These are phyloP conservation scores for Cryptococcus sp. DNA, from an alignment of 1,284 basidiomycete species.

Conservation along the genomic window DNA sequence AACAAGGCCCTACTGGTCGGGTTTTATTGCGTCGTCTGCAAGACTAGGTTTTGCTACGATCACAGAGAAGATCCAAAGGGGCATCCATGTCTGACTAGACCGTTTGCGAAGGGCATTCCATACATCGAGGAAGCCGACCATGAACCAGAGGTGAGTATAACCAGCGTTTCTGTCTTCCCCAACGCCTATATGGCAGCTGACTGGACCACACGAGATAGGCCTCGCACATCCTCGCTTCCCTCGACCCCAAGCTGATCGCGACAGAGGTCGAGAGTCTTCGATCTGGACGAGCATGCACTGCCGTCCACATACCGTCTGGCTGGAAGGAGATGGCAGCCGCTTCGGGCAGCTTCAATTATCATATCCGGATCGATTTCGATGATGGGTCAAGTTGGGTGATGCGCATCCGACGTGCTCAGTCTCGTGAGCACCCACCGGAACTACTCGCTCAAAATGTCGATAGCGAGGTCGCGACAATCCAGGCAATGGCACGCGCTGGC, in stretches of 20 bases:
- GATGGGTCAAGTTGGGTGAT: constrained; percentile 3
- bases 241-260: constrained; percentile 3
- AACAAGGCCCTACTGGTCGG: background rate
- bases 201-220: background rate
- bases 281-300: background rate
- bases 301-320: background rate
- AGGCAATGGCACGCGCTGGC: constrained; percentile 1
- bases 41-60: background rate
- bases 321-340: background rate
- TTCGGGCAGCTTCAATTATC: constrained; percentile 5
- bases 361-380: constrained; percentile 9
- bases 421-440: background rate
- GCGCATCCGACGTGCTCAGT: background rate
- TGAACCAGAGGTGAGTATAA: background rate
- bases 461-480: constrained; percentile 6
- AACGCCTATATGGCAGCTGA: background rate
- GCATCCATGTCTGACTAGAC: background rate
- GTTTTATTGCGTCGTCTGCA: background rate
- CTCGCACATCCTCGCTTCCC: background rate
- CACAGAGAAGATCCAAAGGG: background rate
- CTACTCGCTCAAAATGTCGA: background rate
- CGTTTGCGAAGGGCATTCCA: background rate
- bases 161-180: background rate
- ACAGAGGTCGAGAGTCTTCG: constrained; percentile 5
- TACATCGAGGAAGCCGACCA: background rate